Conservation (phyloP, 169 alveolate species). For the Plasmodium relictum region DNA sequence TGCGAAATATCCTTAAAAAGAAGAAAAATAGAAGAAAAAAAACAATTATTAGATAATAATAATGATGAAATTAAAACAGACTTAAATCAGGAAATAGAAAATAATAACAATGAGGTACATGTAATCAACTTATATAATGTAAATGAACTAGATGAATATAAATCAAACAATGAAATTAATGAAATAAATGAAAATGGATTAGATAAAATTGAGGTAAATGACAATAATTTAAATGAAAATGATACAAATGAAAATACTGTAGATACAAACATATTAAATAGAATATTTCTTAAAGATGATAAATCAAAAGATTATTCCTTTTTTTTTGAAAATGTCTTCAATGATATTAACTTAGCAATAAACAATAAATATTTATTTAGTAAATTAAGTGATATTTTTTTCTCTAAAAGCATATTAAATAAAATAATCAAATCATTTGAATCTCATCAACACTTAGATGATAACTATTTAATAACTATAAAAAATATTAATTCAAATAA, state of each 20-base stretch:
- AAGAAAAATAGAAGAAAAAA: not conserved
- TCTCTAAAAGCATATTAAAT: constrained; percentile 15
- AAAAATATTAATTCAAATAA: constrained; percentile 58
- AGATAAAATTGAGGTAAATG: not conserved
- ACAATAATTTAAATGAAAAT: not conserved
- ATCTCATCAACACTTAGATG: constrained; percentile 68
- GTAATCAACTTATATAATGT: too few relatives aligned
- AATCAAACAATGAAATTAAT: not conserved
- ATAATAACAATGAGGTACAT: not conserved
- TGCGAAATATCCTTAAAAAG: not conserved
- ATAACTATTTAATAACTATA: constrained; percentile 44
- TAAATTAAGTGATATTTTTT: constrained; percentile 37
- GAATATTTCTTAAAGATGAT: not conserved
- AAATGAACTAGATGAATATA: not conserved
- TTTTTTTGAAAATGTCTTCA: constrained; percentile 18
- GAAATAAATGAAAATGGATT: not conserved
- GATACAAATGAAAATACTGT: not conserved
- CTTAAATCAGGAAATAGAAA: not conserved
- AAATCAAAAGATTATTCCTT: constrained; percentile 14
- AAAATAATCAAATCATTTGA: constrained; percentile 49
- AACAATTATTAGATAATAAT: not conserved
- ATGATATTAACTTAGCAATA: constrained; percentile 24
- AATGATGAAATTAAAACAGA: not conserved
- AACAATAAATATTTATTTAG: constrained; percentile 31
- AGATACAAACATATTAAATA: not conserved